Base-by-base conservation (phyloP, 2,329 filamentous ascomycete genomes). In the Emydomyces testavorans region DNA sequence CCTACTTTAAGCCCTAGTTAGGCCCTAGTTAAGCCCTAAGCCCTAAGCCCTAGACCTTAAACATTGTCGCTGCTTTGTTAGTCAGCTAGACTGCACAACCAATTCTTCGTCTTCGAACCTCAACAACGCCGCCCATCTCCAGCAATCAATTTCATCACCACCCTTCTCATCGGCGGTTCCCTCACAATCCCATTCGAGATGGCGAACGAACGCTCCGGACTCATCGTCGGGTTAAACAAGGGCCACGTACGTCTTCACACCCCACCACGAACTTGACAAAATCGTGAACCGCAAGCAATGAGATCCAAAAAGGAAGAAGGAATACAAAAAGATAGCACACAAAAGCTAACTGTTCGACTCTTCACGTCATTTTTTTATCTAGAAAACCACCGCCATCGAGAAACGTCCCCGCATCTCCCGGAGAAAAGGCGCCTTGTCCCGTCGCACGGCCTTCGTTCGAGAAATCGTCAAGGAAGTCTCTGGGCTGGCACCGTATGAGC, bases 401-500 rank as follows among this genome's bases (percentile, higher is more conserved):
- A 82, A 83, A 70, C 89, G 88, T 78, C 79, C 79, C 65, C 80
- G 83, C 65, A 79, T 89, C 65, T 85, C 82, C 66, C 77, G 83
- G 63, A 89, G 82, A 76, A 96, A 95, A 81, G 92, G 92, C 63
- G 85, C 92, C 75, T 77, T 94, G 67, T 93, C 85, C 77, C 94
- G 94, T 83, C 83, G 89, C 67, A 96, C 92, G 63, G 82, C 85
- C 64, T 96, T 98, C 75, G 90, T 96, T 62, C 81, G 92, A 64
- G 89, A 95, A 68, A 83, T 98, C 69, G 87, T 94, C 72, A 94
- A 93, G 80, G 92, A 98, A 78, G 92, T 96, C 71, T 82, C 89
- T 72, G 92, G 85, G 68, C 84, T 92, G 62, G 86, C 86, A 62
- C 86, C 86, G 66, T 92, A 98, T 72, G 92, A 98, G 83, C 90